Percentiles rank a stretch among this genome's conserved stretches.
These are phyloP conservation scores for Pinus albicaulis DNA, from an alignment of 75 land plant genomes.

Conservation along the genomic window DNA sequence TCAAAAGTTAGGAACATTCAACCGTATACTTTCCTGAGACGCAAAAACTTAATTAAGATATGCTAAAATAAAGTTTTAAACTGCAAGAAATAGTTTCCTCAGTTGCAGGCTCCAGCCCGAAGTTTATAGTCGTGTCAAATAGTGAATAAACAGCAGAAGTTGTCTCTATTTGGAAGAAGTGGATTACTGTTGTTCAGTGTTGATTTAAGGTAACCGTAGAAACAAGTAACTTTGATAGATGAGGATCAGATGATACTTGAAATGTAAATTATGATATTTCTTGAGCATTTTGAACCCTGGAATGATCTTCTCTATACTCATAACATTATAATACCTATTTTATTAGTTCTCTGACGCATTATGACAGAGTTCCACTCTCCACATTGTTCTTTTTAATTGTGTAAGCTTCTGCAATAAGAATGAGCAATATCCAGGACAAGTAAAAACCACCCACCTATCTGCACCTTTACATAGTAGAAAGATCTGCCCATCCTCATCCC, in stretches of 20 bases:
- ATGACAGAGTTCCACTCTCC: background rate
- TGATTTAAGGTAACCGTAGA: background rate
- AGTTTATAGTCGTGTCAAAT: background rate
- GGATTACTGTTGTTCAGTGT: background rate
- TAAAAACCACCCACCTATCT: conserved; percentile 58
- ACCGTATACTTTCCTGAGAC: background rate
- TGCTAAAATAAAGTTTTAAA: background rate
- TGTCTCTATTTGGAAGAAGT: background rate
- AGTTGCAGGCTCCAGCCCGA: too few relatives aligned
- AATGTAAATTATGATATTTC: too few relatives aligned
- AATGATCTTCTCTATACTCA: background rate
- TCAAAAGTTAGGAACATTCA: background rate
- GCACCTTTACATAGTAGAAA: conserved; percentile 91
- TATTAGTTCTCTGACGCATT: background rate
- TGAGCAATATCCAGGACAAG: background rate
- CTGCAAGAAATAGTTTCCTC: background rate
- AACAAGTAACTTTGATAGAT: background rate
- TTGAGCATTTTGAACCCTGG: background rate
- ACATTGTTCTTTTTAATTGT: background rate
- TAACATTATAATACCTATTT: background rate
- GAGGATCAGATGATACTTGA: background rate
- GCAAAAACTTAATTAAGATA: background rate
- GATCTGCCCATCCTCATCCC: conserved; percentile 59
- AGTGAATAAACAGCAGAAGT: background rate
- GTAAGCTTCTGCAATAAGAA: background rate